These are phyloP conservation scores for Leucaena leucocephala DNA, from an alignment of 306 rosid genomes.

Conservation along the genomic window DNA sequence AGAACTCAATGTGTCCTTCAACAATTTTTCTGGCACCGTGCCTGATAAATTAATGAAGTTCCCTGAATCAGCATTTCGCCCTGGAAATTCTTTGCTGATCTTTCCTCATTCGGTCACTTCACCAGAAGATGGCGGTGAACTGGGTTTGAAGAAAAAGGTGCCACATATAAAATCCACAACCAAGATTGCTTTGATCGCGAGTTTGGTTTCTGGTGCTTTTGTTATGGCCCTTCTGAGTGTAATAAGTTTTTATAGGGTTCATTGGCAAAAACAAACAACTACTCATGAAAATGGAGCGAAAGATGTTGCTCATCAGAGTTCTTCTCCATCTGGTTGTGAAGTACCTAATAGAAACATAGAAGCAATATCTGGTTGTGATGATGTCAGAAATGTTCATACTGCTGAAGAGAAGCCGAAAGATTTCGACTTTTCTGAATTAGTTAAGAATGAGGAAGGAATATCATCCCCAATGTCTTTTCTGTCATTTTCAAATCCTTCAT, in stretches of 20 bases:
- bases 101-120: slow-evolving; percentile 50
- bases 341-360: slow-evolving; percentile 46
- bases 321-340: slow-evolving; percentile 42
- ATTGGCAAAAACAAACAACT: slow-evolving; percentile 36
- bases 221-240: slow-evolving; percentile 51
- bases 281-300: slow-evolving; percentile 46
- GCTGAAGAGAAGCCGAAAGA: slow-evolving; percentile 39
- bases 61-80: slow-evolving; percentile 79
- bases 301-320: slow-evolving; percentile 41
- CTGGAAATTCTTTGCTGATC: slow-evolving; percentile 65
- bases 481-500: slow-evolving; percentile 62
- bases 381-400: slow-evolving; percentile 32
- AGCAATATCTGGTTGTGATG: slow-evolving; percentile 34
- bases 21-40: slow-evolving; percentile 69
- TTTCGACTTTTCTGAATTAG: slow-evolving; percentile 39
- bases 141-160: slow-evolving; percentile 37
- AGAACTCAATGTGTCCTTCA: slow-evolving; percentile 66
- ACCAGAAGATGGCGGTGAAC: slow-evolving; percentile 43
- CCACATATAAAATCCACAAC: slow-evolving; percentile 51
- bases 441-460: slow-evolving; percentile 47
- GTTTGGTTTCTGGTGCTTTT: slow-evolving; percentile 54
- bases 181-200: slow-evolving; percentile 59
- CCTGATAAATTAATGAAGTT: slow-evolving; percentile 62
- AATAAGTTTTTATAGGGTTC: slow-evolving; percentile 47
- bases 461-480: slow-evolving; percentile 59